Percentiles rank a stretch among this genome's conserved stretches.
Conservation (phyloP, 164 flowering plant genomes). For the Macadamia integrifolia region DNA sequence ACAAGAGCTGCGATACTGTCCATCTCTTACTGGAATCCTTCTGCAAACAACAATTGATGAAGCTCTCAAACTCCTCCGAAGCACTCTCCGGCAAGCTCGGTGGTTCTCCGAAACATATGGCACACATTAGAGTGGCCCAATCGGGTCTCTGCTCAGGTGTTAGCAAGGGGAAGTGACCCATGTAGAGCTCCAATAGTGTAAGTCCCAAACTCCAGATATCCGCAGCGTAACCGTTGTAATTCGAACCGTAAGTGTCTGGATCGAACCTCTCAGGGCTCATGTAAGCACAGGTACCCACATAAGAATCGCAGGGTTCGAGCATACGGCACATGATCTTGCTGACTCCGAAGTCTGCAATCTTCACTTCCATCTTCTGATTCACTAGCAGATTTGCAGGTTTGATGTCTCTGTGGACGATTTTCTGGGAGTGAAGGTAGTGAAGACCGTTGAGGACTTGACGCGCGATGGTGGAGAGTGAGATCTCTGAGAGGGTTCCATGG, state of each 20-base stretch:
- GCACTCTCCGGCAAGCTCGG: constrained; percentile 14
- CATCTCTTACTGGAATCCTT: too few relatives aligned
- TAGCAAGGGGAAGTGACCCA: constrained; percentile 68
- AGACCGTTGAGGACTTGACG: constrained; percentile 57
- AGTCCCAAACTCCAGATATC: too few relatives aligned
- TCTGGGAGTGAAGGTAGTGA: constrained; percentile 6
- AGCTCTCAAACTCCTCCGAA: constrained; percentile 51
- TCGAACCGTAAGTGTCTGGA: constrained; percentile 57
- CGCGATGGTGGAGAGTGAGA: constrained; percentile 34
- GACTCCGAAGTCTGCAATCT: constrained; percentile 63
- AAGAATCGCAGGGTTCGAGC: constrained; percentile 63
- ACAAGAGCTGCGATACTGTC: constrained; percentile 42
- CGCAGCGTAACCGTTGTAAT: constrained; percentile 43
- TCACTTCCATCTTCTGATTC: constrained; percentile 8
- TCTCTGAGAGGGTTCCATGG: constrained; percentile 37
- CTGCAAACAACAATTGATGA: constrained; percentile 24
- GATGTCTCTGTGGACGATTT: too few relatives aligned
- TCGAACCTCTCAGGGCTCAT: too few relatives aligned
- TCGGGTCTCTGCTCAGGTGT: constrained; percentile 65
- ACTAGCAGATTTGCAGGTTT: constrained; percentile 25
- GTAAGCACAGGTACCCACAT: constrained; percentile 42
- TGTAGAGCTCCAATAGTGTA: constrained; percentile 44
- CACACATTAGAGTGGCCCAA: constrained; percentile 82
- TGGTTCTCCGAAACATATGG: constrained; percentile 71
- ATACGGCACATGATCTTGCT: constrained; percentile 12